phyloP scores from a whole-genome alignment of 106 monocot genomes.

The Platanthera guangdongensis region DNA sequence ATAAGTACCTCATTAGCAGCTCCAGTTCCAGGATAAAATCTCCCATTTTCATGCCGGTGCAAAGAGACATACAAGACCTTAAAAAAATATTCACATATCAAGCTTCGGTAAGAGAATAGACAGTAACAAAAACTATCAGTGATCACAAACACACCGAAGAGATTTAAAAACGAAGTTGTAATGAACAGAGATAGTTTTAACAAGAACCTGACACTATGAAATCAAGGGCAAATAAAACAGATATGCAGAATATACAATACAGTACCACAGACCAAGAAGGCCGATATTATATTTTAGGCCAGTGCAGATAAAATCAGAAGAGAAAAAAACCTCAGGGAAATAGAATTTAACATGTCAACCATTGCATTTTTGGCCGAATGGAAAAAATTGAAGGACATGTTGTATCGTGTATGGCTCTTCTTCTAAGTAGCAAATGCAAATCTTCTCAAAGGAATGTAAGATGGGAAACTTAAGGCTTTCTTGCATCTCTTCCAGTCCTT shows the following conservation, averaged over 20 bases:
- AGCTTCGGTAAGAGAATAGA: background rate
- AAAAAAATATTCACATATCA: constrained; percentile 6
- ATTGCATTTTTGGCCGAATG: background rate
- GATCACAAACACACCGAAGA: background rate
- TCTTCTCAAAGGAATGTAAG: background rate
- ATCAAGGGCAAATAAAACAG: background rate
- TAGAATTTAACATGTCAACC: background rate
- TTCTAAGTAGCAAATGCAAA: background rate
- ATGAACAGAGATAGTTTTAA: background rate
- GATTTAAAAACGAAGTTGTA: background rate
- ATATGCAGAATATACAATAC: background rate
- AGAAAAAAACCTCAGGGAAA: background rate
- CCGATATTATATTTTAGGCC: background rate
- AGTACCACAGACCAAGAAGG: background rate
- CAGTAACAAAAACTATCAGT: background rate
- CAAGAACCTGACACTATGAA: background rate
- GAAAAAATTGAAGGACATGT: background rate
- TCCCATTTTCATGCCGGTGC: constrained; percentile 92
- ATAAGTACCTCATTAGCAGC: constrained; percentile 72
- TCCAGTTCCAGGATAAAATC: constrained; percentile 94
- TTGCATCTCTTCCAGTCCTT: background rate
- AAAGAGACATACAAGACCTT: constrained; percentile 93
- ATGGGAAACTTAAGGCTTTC: background rate
- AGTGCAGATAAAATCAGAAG: background rate
- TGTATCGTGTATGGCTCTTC: background rate